phyloP scores from a whole-genome alignment of 2,329 filamentous ascomycete genomes.

The Ophiostoma triangulosporum region DNA sequence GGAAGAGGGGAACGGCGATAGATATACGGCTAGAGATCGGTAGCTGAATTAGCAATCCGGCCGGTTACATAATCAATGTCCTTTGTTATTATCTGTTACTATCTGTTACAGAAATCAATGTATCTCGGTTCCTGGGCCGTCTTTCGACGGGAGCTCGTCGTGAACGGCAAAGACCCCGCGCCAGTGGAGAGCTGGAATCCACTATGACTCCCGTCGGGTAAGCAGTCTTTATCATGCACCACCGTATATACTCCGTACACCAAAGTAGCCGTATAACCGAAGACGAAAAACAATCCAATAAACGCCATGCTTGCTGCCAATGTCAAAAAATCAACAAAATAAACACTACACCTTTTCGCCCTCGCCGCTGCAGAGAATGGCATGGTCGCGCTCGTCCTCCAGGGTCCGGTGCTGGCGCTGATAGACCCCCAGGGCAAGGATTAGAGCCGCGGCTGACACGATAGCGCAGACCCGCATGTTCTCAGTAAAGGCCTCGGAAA shows the following conservation, averaged over 20 bases:
- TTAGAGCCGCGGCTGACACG: slow-evolving; percentile 26
- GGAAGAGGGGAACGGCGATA: background rate
- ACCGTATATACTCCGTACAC: too few relatives aligned
- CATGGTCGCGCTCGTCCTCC: background rate
- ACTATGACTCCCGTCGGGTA: too few relatives aligned
- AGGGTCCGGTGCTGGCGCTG: slow-evolving; percentile 17
- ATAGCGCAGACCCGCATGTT: slow-evolving; percentile 24
- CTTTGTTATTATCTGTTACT: background rate
- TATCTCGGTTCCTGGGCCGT: too few relatives aligned
- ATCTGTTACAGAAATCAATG: background rate
- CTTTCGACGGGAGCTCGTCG: too few relatives aligned
- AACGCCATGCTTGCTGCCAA: background rate
- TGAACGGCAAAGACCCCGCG: too few relatives aligned
- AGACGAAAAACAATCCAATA: background rate
- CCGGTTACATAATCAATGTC: background rate
- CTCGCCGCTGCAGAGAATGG: background rate
- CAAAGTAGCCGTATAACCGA: background rate
- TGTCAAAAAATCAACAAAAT: background rate
- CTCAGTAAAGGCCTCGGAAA: slow-evolving; percentile 25
- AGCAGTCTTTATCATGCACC: too few relatives aligned
- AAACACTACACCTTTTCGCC: background rate
- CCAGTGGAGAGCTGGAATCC: too few relatives aligned
- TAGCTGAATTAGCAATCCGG: background rate
- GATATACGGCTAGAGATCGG: background rate
- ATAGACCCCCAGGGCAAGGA: slow-evolving; percentile 28